Conservation (phyloP, 169 alveolate species). For the Eimeria necatrix region DNA sequence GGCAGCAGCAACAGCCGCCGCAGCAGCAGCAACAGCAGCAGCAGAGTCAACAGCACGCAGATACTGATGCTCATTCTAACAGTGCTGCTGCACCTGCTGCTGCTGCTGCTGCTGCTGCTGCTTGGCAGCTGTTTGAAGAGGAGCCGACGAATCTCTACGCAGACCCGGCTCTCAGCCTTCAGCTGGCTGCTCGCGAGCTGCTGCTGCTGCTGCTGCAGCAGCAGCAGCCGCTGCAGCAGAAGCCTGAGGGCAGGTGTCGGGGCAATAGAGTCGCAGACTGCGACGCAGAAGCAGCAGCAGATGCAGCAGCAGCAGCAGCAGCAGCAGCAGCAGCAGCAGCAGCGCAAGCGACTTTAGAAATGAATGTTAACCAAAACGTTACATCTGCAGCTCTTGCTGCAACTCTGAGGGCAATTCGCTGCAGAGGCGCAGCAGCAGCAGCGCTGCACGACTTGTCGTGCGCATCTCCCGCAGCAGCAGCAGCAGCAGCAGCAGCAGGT, state of each 20-base stretch:
- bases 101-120: background rate
- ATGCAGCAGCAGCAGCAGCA: background rate
- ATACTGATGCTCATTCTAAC: background rate
- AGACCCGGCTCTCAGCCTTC: constrained; percentile 1
- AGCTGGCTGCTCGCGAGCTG: constrained; percentile 40
- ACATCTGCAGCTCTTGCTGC: too few species aligned
- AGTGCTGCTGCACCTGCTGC: too few species aligned
- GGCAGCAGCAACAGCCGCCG: too few species aligned
- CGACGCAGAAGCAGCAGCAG: background rate
- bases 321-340: background rate
- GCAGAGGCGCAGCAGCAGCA: too few species aligned
- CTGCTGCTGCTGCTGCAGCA: constrained; percentile 29
- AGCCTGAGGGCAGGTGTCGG: background rate
- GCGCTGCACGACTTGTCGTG: too few species aligned
- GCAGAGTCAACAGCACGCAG: background rate
- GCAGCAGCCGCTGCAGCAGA: constrained; percentile 27
- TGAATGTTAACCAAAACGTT: too few species aligned
- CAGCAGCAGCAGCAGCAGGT: background rate
- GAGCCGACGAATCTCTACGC: constrained; percentile 48
- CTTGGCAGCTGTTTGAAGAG: constrained; percentile 6
- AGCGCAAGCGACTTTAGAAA: too few species aligned
- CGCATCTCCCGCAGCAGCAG: background rate
- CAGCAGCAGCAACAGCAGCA: constrained; percentile 23
- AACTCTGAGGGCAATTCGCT: too few species aligned
- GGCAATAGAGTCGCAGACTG: background rate